Conservation (phyloP, 768 basidiomycete species). For the Trametes villosa region DNA sequence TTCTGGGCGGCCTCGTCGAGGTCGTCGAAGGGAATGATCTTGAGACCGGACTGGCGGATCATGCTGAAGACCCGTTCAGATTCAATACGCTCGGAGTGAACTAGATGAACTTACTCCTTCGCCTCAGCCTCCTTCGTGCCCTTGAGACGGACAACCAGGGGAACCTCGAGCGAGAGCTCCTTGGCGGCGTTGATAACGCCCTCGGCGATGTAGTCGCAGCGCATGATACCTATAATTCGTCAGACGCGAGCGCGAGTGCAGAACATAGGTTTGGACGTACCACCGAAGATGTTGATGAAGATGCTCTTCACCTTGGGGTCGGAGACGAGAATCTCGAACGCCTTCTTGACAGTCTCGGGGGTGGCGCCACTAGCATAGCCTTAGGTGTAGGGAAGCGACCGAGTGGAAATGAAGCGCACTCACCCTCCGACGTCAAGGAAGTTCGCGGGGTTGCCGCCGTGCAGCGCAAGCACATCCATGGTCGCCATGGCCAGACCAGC, state of each 20-base stretch:
- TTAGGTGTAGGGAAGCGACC: not conserved
- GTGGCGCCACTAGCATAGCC: constrained; percentile 77
- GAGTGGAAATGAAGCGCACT: constrained; percentile 18
- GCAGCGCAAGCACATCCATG: constrained; percentile 97
- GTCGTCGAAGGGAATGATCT: constrained; percentile 92
- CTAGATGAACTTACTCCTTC: constrained; percentile 69
- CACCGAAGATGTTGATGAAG: constrained; percentile 98
- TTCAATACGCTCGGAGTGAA: not conserved
- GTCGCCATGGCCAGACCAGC: constrained; percentile 99
- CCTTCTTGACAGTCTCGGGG: constrained; percentile 99
- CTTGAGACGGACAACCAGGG: constrained; percentile 92
- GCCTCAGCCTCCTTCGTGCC: constrained; percentile 97
- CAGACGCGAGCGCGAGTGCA: not conserved
- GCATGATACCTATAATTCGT: constrained; percentile 80
- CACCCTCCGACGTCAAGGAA: constrained; percentile 98
- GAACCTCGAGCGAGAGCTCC: constrained; percentile 83
- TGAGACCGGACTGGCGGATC: constrained; percentile 90
- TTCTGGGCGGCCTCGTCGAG: constrained; percentile 90
- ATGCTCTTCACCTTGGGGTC: constrained; percentile 97
- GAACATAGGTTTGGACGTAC: constrained; percentile 38
- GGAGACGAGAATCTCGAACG: constrained; percentile 90
- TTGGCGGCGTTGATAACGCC: constrained; percentile 98
- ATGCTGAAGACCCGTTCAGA: constrained; percentile 55
- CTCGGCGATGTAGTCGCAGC: constrained; percentile 97
- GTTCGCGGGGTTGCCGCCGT: constrained; percentile 97